Base-by-base conservation (phyloP, 1,284 basidiomycete genomes). In the Somion occarium region DNA sequence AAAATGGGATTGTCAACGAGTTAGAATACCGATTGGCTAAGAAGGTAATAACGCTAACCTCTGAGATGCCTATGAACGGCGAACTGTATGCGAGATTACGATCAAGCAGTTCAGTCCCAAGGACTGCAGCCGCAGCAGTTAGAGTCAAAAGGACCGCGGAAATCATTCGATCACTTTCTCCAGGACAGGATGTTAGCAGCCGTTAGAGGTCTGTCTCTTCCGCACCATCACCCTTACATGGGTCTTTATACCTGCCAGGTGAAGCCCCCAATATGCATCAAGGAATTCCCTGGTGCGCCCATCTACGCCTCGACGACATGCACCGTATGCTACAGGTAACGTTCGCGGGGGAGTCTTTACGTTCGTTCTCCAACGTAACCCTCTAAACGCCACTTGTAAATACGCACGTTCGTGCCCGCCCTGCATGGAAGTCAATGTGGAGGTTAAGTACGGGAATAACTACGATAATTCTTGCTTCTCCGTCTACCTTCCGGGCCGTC, bases 41-140 rank as follows among this genome's bases (percentile, higher is more conserved):
- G 25, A 37, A 18, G 25, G 22, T 12, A 26, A 11, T 25, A 18
- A 22, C 44, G 56, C 66, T 48, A 59, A 72, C 76, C 59, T 76
- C 64, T 2, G 69, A 68, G 46, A 70, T 65, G 23, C 70, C 68
- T 15, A 60, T 55, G 59, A 78, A 79, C 0, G 77, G 77, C n/a
- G 76, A 78, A 5, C 64, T 58, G 55, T 79, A 79, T 1, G 64
- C 78, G 24, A 78, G 54, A 57, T 79, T 80, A 23, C 70, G 69
- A 51, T 76, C 72, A 44, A 74, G 64, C 1, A 72, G 61, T 30
- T 62, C 56, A 5, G 66, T 68, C 9, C 67, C 70, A 9, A 46
- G 42, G 46, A 46, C 53, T 2, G 49, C 54, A 3, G 56, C 46
- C 23, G 56, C 53, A 18, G 59, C 48, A 37, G 54, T 48, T 7